Evolutionary conservation across 2,329 filamentous ascomycete species (phyloP).

Genomic region (Penicillium sp.): DNA sequence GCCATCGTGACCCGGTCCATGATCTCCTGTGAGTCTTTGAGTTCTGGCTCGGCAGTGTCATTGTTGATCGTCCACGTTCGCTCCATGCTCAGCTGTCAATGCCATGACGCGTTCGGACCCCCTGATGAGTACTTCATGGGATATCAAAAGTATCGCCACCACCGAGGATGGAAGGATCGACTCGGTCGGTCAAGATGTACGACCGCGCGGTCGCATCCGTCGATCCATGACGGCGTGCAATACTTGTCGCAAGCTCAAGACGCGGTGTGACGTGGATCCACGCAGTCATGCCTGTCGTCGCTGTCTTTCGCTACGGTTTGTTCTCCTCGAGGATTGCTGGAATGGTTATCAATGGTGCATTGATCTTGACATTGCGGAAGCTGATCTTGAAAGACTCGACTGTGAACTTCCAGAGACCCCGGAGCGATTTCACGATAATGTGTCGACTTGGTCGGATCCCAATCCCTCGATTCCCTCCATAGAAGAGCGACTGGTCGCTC

Average conservation of each 20-base stretch:
- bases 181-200: constrained; percentile 23
- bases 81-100: constrained; percentile 2
- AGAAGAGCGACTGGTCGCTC: constrained; percentile 30
- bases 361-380: no score
- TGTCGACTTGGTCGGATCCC: constrained; percentile 28
- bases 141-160: constrained; percentile 22
- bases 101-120: constrained; percentile 28
- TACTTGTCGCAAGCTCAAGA: constrained; percentile 36
- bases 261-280: constrained; percentile 33
- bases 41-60: constrained; percentile 16
- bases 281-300: constrained; percentile 34
- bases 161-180: constrained; percentile 23
- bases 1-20: constrained; percentile 17
- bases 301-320: constrained; percentile 34
- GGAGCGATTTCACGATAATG: constrained; percentile 31
- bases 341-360: no score
- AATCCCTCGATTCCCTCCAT: constrained; percentile 30
- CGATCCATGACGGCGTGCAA: constrained; percentile 37
- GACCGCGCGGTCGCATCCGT: constrained; percentile 31
- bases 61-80: constrained; percentile 11
- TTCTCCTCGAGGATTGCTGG: background rate
- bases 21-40: no score
- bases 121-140: constrained; percentile 24
- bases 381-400: constrained; percentile 27
- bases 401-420: constrained; percentile 33